Evolutionary conservation across 768 basidiomycete genomes (phyloP), one percentile per base, ranked within the genome.

Genomic region (Leccinum olivaceopallidum): DNA sequence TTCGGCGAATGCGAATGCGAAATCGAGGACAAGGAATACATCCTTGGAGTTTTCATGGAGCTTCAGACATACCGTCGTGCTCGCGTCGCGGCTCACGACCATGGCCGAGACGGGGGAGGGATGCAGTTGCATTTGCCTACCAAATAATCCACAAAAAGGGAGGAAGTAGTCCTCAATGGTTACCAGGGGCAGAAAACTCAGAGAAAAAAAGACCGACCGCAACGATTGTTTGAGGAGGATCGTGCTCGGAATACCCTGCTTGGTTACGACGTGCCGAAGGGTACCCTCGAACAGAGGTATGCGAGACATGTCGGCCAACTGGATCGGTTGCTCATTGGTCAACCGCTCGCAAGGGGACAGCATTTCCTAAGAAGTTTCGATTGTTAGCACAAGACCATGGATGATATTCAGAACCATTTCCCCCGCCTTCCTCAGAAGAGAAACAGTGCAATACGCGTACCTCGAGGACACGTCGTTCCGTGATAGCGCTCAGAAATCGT

Each of bases 1-100:
- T 44, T 10, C 42, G 4, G 81, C 77, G 9, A 81, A 78, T 63
- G 81, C 77, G 9, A 81, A 78, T 63, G 83, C 82, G 14, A 87
- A 84, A 68, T 89, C 87, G 65, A 89, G 87, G 26, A 86, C 75
- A 18, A 83, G 73, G 67, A 84, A 88, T 48, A 85, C 66, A 47
- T 76, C 71, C 13, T 62, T 61, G 26, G 59, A 50, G 10, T 60
- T 61, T 26, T 67, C 69, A 20, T 62, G 65, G 26, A 78, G 39
- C 55, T 73, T 76, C 28, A 86, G 65, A 66, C 85, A 82, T 22
- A 80, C 76, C 14, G 86, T 67, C 53, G 89, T 83, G 65, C 87
- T 82, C 0, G 86, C 81, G 24, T 83, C 83, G 14, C 87, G 84
- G 12, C 85, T 87, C 56, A 90, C 81, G 37, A 88, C 74, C 16